phyloP scores from a whole-genome alignment of 208 protist species.

The Wallacemonas rigidus region DNA sequence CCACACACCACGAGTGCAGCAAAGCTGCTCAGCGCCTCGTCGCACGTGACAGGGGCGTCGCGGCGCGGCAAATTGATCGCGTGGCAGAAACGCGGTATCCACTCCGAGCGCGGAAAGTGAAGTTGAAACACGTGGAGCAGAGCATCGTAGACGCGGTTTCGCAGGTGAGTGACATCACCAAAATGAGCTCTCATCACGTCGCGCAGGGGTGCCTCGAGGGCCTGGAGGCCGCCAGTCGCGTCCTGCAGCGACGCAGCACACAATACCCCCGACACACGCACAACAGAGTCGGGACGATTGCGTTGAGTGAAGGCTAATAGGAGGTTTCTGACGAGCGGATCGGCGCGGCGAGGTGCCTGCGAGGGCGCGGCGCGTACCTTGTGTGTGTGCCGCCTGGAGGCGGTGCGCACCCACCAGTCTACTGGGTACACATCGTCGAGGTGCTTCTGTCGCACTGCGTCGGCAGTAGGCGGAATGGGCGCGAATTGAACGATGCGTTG shows the following conservation, averaged over 20 bases:
- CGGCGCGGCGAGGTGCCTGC: background rate
- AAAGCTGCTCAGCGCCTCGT: background rate
- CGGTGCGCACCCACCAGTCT: background rate
- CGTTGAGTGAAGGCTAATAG: background rate
- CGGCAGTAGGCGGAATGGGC: background rate
- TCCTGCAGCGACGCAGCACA: background rate
- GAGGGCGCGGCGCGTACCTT: background rate
- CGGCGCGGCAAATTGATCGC: background rate
- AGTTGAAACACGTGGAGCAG: background rate
- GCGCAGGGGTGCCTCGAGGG: background rate
- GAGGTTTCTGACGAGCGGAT: background rate
- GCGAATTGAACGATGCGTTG: background rate
- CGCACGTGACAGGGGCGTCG: background rate
- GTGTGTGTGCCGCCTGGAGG: no score
- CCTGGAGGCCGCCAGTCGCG: background rate
- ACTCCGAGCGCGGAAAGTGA: background rate
- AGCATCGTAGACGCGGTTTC: background rate
- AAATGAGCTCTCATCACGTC: slow-evolving; percentile 1
- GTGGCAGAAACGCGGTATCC: background rate
- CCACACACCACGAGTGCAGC: background rate
- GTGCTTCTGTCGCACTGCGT: background rate
- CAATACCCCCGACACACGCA: background rate
- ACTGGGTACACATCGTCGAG: background rate
- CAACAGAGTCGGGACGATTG: background rate
- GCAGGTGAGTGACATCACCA: background rate